phyloP scores from a whole-genome alignment of 202 grass and related monocot species.

The Eragrostis tef region DNA sequence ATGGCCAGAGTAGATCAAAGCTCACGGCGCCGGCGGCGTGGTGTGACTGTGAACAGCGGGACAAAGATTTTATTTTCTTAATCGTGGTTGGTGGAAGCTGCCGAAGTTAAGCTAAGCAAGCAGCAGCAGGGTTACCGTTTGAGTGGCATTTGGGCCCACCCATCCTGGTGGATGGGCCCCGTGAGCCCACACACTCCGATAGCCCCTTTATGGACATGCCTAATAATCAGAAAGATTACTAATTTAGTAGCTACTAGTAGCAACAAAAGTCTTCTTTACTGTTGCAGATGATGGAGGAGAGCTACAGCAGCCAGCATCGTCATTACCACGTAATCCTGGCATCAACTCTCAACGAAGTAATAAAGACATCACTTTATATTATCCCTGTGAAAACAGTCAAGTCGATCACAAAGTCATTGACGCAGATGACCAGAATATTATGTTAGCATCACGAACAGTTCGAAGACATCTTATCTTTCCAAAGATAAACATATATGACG shows the following conservation, averaged over 20 bases:
- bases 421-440: not conserved
- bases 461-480: not conserved
- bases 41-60: not conserved
- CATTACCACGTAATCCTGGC: constrained; percentile 5
- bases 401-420: not conserved
- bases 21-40: not conserved
- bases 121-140: not conserved
- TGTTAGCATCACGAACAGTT: not conserved
- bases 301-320: not conserved
- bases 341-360: not conserved
- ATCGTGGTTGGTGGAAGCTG: too few relatives aligned
- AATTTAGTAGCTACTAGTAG: too few relatives aligned
- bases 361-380: not conserved
- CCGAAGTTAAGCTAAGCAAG: too few relatives aligned
- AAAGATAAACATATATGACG: not conserved
- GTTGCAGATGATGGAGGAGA: not conserved
- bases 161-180: not conserved
- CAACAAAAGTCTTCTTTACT: not conserved
- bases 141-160: not conserved
- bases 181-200: not conserved
- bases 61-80: not conserved
- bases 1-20: not conserved
- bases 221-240: not conserved
- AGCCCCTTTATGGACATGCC: not conserved
- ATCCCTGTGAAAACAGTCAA: not conserved